Conservation (phyloP, 805 yeast species). For the Ogataea degrootiae region DNA sequence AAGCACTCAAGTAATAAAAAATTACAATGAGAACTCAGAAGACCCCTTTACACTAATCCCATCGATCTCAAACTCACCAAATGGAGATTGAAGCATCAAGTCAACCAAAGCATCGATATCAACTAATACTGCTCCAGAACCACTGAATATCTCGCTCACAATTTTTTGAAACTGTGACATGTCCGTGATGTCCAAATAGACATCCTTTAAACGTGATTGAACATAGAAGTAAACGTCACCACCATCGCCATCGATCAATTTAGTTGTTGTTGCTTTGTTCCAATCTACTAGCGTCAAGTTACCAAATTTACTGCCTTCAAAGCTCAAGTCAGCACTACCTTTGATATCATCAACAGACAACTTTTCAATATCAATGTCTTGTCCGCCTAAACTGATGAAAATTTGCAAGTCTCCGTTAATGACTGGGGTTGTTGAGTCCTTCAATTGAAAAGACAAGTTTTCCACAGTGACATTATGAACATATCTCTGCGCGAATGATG, state of each 20-base stretch:
- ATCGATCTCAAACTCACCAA: constrained; percentile 32
- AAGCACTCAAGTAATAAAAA: background rate
- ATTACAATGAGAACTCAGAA: constrained; percentile 18
- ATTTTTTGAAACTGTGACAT: constrained; percentile 37
- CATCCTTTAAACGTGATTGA: constrained; percentile 35
- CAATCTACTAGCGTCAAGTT: constrained; percentile 41
- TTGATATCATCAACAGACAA: constrained; percentile 31
- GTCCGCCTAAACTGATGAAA: constrained; percentile 17
- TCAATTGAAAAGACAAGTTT: constrained; percentile 32
- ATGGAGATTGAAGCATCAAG: constrained; percentile 23
- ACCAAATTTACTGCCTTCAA: constrained; percentile 37
- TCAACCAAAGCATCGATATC: constrained; percentile 36
- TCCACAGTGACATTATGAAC: constrained; percentile 36
- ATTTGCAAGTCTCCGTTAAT: constrained; percentile 36
- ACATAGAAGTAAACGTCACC: constrained; percentile 29
- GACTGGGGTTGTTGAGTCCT: constrained; percentile 29
- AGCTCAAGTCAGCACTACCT: constrained; percentile 39
- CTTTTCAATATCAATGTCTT: constrained; percentile 4
- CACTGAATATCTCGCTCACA: constrained; percentile 35
- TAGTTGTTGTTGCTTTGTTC: constrained; percentile 38
- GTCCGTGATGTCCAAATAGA: constrained; percentile 39
- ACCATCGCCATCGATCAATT: constrained; percentile 11
- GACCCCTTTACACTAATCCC: constrained; percentile 23
- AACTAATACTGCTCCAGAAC: constrained; percentile 34
- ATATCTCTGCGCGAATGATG: constrained; percentile 11